Evolutionary conservation across 179 eudicot species (phyloP).

Genomic region (Spergularia azorica): DNA sequence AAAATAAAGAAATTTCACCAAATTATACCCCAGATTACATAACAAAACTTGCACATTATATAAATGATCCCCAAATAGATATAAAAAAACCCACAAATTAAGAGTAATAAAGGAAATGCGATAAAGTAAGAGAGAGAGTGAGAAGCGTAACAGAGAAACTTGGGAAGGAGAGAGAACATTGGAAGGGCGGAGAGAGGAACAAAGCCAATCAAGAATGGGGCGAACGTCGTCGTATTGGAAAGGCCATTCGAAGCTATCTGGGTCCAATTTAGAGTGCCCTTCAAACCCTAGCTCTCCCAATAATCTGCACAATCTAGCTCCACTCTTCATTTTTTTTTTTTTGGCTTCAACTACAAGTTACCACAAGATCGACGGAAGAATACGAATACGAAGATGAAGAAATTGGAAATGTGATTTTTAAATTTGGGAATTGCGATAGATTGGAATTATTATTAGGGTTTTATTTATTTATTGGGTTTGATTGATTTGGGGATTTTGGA

Average conservation of each 20-base stretch:
- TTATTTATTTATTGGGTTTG: background rate
- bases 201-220: constrained; percentile 90
- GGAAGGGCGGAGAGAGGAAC: constrained; percentile 87
- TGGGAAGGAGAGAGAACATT: constrained; percentile 89
- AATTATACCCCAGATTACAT: no score
- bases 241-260: constrained; percentile 98
- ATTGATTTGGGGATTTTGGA: background rate
- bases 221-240: constrained; percentile 95
- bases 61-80: no score
- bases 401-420: background rate
- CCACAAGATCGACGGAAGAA: no score
- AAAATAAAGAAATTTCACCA: no score
- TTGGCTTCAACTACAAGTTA: background rate
- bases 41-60: no score
- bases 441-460: background rate
- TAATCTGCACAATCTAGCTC: constrained; percentile 60
- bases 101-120: background rate
- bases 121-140: constrained; percentile 1
- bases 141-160: constrained; percentile 63
- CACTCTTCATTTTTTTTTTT: constrained; percentile 51
- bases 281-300: constrained; percentile 78
- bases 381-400: no score
- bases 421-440: background rate
- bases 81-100: background rate
- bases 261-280: constrained; percentile 64